Evolutionary conservation across 192 early-diverging fungal genomes (phyloP), one percentile per base, ranked within the genome.

Genomic region (Coemansia nantahalensis): DNA sequence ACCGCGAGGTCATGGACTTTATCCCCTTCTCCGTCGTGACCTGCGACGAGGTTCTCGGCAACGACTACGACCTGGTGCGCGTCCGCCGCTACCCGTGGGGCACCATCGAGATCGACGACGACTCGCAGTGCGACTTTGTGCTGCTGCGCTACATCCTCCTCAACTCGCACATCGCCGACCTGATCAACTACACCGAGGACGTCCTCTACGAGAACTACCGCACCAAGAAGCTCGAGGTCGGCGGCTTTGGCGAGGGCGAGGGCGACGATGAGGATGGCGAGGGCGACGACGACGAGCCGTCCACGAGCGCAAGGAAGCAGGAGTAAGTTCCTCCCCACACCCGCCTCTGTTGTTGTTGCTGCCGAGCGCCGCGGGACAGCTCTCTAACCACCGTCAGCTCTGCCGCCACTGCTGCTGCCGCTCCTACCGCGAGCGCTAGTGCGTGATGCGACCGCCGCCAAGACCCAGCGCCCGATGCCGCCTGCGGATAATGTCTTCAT

Each of bases 21-120:
- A 80, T 97, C 37, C 97, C 96, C 10, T 98, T 98, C 59, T 84
- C 93, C 0, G 85, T 98, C 24, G 91, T 98, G 63, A 94, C 92
- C 15, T 91, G 91, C 62, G 96, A 98, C 56, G 68, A 72, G 60
- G 78, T 89, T 32, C 77, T 87, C 18, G 78, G 80, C 39, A 87
- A 90, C 33, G 86, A 86, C 49, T 92, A 90, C 32, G 84, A 91
- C 46, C 80, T 84, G 48, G 91, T 95, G 39, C 86, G 96, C 44
- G 96, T 90, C 31, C 79, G 96, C 39, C 81, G 84, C 56, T 98
- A 98, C 65, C 86, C 92, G 22, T 98, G 96, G 96, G 96, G 96
- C 56, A 80, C 82, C 41, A 93, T 98, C 16, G 90, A 95, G 77
- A 92, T 97, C 40, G 96, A 98, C 62, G 94, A 96, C 62, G 85